Conservation (phyloP, 2,329 filamentous ascomycete species). For the Dothistroma septosporum region DNA sequence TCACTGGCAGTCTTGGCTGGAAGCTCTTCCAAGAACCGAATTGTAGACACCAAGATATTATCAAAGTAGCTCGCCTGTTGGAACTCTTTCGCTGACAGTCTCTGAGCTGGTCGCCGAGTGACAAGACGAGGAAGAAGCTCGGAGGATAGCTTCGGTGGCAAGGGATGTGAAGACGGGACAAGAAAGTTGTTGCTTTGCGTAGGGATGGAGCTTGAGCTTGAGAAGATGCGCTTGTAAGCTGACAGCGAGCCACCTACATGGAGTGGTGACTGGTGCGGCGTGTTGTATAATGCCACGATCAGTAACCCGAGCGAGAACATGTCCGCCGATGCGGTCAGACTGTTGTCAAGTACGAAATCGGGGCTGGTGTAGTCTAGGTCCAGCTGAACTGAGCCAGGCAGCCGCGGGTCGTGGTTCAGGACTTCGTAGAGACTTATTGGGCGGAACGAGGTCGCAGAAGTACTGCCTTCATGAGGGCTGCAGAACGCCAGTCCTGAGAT, state of each 20-base stretch:
- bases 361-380: constrained; percentile 92
- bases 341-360: constrained; percentile 89
- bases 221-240: constrained; percentile 79
- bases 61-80: constrained; percentile 96
- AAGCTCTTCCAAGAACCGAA: constrained; percentile 86
- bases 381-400: constrained; percentile 79
- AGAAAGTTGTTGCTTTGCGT: constrained; percentile 80
- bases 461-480: constrained; percentile 71
- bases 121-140: constrained; percentile 81
- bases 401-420: constrained; percentile 75
- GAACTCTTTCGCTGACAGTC: constrained; percentile 84
- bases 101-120: constrained; percentile 78
- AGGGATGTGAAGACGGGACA: constrained; percentile 59
- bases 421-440: constrained; percentile 79
- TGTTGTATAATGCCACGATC: constrained; percentile 87
- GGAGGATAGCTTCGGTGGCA: constrained; percentile 72
- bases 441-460: constrained; percentile 61
- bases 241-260: constrained; percentile 76
- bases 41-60: constrained; percentile 92
- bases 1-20: constrained; percentile 89
- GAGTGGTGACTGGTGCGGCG: constrained; percentile 83
- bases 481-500: constrained; percentile 91
- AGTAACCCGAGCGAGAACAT: constrained; percentile 91
- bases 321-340: constrained; percentile 77
- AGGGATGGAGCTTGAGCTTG: constrained; percentile 72